Percentiles rank a stretch among this genome's conserved stretches.
Conservation (phyloP, 2,329 filamentous ascomycete genomes). For the Colletotrichum sp. region DNA sequence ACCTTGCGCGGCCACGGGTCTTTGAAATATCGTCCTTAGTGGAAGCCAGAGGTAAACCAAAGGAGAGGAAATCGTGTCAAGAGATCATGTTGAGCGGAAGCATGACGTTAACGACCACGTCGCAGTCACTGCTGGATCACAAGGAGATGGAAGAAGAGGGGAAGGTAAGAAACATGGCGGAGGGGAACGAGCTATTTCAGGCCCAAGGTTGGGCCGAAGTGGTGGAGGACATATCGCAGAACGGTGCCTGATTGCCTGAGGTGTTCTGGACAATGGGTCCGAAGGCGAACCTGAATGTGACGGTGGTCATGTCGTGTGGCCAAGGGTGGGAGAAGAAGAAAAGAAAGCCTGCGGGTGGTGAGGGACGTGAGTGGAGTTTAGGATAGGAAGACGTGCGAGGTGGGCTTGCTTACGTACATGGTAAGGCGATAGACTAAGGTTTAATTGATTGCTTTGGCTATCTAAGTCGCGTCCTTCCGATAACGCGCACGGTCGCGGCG, state of each 20-base stretch:
- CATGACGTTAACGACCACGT: neutral
- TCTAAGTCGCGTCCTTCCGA: neutral
- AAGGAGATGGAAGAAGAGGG: neutral
- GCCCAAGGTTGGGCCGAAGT: neutral
- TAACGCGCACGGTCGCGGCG: neutral
- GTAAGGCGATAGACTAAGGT: neutral
- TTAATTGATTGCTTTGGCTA: neutral
- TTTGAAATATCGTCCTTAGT: neutral
- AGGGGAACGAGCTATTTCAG: neutral
- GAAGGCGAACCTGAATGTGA: neutral
- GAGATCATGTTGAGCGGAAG: neutral
- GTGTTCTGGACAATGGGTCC: neutral
- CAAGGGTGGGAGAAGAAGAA: neutral
- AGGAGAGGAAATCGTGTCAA: neutral
- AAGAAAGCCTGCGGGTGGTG: neutral
- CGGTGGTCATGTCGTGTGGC: neutral
- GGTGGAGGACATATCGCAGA: neutral
- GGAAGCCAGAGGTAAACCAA: neutral
- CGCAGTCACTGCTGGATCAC: neutral
- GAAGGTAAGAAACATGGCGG: neutral
- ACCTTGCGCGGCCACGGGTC: neutral
- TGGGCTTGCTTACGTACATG: neutral
- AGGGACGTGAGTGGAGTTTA: neutral
- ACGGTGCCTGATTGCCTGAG: neutral
- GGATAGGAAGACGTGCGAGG: neutral